A percentile compares a stretch with the other conserved stretches of the same genome.
These are phyloP conservation scores for Trypanosoma avium DNA, from an alignment of 208 protist species.

Conservation along the genomic window DNA sequence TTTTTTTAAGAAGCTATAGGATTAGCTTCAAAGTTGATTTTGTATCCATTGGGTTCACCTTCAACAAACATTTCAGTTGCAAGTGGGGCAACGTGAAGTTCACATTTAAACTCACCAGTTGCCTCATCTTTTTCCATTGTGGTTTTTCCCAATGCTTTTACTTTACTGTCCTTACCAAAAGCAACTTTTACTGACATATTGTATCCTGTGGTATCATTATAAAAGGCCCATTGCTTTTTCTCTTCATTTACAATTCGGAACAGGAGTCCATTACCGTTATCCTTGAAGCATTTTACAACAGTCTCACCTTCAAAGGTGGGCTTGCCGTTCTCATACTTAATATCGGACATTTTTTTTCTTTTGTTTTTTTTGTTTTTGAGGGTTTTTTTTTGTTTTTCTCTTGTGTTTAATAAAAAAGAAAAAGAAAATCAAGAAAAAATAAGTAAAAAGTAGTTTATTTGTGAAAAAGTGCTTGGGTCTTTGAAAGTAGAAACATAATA, in stretches of 20 bases:
- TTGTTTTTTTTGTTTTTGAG: not conserved
- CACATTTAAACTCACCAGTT: conserved; percentile 62
- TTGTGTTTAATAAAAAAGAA: not conserved
- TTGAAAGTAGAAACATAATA: too few relatives aligned
- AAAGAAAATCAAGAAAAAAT: not conserved
- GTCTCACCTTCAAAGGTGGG: conserved; percentile 53
- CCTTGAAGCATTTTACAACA: conserved; percentile 74
- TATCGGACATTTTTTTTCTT: conserved; percentile 42
- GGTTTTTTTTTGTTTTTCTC: not conserved
- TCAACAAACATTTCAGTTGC: conserved; percentile 78
- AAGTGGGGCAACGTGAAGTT: conserved; percentile 51
- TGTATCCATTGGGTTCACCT: conserved; percentile 78
- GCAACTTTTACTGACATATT: conserved; percentile 70
- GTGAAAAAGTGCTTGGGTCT: too few relatives aligned
- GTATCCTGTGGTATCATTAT: conserved; percentile 84
- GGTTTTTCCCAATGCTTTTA: conserved; percentile 59
- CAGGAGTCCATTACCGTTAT: conserved; percentile 82
- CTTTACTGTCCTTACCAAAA: conserved; percentile 75
- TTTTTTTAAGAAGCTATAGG: conserved; percentile 33
- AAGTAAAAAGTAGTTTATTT: too few relatives aligned
- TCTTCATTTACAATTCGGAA: conserved; percentile 81
- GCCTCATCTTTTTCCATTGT: conserved; percentile 45
- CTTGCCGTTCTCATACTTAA: conserved; percentile 65
- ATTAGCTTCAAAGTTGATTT: conserved; percentile 76
- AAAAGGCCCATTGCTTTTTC: conserved; percentile 81